A percentile compares a stretch with the other conserved stretches of the same genome.
Evolutionary conservation across 495 filamentous ascomycete species (phyloP).

Genomic region (Daldinia bambusicola): DNA sequence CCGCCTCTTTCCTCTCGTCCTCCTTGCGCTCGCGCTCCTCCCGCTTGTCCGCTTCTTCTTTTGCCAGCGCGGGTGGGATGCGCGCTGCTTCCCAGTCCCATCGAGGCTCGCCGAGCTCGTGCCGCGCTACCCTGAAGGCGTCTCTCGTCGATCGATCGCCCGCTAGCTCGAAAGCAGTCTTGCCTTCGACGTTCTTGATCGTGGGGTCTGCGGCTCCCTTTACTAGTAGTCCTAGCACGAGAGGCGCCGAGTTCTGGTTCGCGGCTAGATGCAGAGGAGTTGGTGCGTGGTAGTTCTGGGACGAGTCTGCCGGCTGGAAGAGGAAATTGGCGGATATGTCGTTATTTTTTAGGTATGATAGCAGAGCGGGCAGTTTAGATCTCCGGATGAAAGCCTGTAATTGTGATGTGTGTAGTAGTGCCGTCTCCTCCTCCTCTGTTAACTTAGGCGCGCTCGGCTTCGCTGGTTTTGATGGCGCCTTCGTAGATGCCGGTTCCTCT

Average conservation of each 20-base stretch:
- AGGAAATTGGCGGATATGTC: constrained; percentile 71
- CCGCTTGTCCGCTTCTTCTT: constrained; percentile 72
- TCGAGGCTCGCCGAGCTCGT: constrained; percentile 75
- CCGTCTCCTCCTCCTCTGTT: constrained; percentile 83
- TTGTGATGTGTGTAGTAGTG: constrained; percentile 83
- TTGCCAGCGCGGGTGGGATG: constrained; percentile 75
- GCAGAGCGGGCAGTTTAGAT: constrained; percentile 85
- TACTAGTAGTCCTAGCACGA: constrained; percentile 78
- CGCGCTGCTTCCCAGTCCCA: constrained; percentile 85
- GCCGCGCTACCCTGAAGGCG: constrained; percentile 87
- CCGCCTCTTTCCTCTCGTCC: constrained; percentile 66
- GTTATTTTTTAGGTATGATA: constrained; percentile 84
- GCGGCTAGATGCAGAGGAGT: constrained; percentile 88
- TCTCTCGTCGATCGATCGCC: constrained; percentile 89
- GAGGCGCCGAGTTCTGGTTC: constrained; percentile 74
- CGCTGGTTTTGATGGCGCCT: constrained; percentile 59
- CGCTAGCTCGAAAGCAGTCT: constrained; percentile 84
- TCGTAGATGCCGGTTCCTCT: constrained; percentile 47
- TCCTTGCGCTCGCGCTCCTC: constrained; percentile 66
- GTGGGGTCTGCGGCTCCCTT: constrained; percentile 82
- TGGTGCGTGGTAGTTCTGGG: constrained; percentile 83
- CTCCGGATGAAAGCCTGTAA: constrained; percentile 88
- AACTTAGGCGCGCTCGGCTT: constrained; percentile 64
- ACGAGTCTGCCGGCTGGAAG: constrained; percentile 74
- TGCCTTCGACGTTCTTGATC: constrained; percentile 71